Evolutionary conservation across 1,284 basidiomycete genomes (phyloP).

Genomic region (Heterobasidion parviporum): DNA sequence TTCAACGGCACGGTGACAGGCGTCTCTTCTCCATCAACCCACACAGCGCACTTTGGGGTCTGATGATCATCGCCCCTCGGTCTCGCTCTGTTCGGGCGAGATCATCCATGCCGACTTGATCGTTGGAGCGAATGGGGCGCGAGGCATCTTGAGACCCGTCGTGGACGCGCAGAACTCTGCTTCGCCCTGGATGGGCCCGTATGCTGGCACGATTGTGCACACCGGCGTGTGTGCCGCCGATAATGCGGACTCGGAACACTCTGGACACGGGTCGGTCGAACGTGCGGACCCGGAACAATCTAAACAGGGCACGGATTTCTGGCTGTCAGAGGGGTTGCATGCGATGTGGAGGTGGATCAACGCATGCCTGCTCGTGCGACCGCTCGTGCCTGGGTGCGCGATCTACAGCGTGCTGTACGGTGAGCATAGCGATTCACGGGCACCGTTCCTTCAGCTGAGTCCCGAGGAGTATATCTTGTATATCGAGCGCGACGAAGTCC

Average conservation of each 20-base stretch:
- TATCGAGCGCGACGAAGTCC: too few relatives aligned
- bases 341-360: conserved; percentile 20
- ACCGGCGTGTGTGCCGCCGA: conserved; percentile 40
- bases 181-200: not conserved
- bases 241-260: conserved; percentile 36
- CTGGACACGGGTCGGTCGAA: conserved; percentile 31
- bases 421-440: too few relatives aligned
- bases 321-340: conserved; percentile 34
- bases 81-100: conserved; percentile 28
- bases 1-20: too few relatives aligned
- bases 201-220: conserved; percentile 46
- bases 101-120: conserved; percentile 31
- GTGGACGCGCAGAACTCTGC: conserved; percentile 24
- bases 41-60: too few relatives aligned
- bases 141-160: conserved; percentile 41
- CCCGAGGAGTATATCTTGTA: too few relatives aligned
- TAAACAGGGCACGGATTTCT: conserved; percentile 33
- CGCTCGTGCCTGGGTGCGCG: too few relatives aligned
- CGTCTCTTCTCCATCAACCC: too few relatives aligned
- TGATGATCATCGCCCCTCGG: conserved; percentile 1
- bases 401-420: too few relatives aligned
- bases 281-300: too few relatives aligned
- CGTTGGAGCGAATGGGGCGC: conserved; percentile 37
- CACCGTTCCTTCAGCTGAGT: too few relatives aligned
- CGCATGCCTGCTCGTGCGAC: too few relatives aligned